phyloP scores from a whole-genome alignment of 768 basidiomycete genomes.

The Amanita pallidorosea region DNA sequence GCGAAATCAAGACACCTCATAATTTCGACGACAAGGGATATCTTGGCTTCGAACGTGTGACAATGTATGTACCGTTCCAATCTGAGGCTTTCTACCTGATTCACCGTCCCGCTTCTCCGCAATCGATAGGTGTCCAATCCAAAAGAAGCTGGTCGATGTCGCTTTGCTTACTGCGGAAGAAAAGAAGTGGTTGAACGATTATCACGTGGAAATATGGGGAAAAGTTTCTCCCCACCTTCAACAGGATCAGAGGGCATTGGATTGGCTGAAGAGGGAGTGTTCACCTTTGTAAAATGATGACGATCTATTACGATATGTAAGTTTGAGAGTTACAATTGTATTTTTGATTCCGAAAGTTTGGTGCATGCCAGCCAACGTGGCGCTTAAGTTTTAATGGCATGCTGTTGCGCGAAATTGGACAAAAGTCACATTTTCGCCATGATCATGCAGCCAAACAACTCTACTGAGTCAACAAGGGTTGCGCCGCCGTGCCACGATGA shows the following conservation, averaged over 20 bases:
- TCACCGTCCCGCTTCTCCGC: not conserved
- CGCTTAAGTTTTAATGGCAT: too few species aligned
- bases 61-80: constrained; percentile 48
- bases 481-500: too few species aligned
- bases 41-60: constrained; percentile 77
- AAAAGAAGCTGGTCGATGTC: constrained; percentile 68
- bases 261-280: constrained; percentile 57
- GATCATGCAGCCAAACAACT: too few species aligned
- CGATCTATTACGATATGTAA: too few species aligned
- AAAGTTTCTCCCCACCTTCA: constrained; percentile 67
- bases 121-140: constrained; percentile 66
- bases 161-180: constrained; percentile 55
- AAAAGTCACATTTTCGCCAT: too few species aligned
- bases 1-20: constrained; percentile 54
- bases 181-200: constrained; percentile 71
- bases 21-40: constrained; percentile 83
- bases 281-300: constrained; percentile 25
- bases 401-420: too few species aligned
- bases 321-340: not conserved
- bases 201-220: constrained; percentile 65
- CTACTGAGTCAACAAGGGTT: too few species aligned
- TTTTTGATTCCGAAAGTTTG: not conserved
- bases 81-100: not conserved
- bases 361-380: too few species aligned
- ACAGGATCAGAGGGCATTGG: constrained; percentile 46